Percentiles rank a stretch among this genome's conserved stretches.
Conservation (phyloP, 2,329 filamentous ascomycete genomes). For the Alternaria infectoria region DNA sequence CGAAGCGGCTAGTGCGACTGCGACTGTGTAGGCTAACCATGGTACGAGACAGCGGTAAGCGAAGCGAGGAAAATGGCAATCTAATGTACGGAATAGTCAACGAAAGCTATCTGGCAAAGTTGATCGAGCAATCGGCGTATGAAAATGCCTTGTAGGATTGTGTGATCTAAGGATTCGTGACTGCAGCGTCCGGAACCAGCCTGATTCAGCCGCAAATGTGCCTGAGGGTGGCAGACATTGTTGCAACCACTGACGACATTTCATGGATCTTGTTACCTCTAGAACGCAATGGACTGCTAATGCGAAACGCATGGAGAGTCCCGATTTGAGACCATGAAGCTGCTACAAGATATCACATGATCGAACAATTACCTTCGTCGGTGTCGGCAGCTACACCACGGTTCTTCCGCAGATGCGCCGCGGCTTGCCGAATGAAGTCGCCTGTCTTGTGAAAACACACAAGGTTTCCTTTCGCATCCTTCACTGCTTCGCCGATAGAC, state of each 20-base stretch:
- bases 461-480: constrained; percentile 42
- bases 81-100: background rate
- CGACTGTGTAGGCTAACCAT: background rate
- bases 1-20: constrained; percentile 4
- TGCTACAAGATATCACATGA: background rate
- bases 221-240: background rate
- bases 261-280: background rate
- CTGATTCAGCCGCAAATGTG: background rate
- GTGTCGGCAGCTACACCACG: constrained; percentile 25
- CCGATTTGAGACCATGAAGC: background rate
- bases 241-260: background rate
- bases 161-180: background rate
- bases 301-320: background rate
- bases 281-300: background rate
- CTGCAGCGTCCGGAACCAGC: background rate
- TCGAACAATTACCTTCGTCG: background rate
- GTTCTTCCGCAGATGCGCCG: constrained; percentile 34
- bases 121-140: background rate
- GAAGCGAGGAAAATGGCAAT: background rate
- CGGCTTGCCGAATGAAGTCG: constrained; percentile 45
- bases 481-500: constrained; percentile 40
- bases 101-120: background rate
- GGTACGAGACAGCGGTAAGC: constrained; percentile 13
- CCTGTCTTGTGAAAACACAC: constrained; percentile 47
- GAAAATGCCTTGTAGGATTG: background rate